phyloP scores from a whole-genome alignment of 108 stramenopile genomes.

The Cyclostephanos tholiformis region DNA sequence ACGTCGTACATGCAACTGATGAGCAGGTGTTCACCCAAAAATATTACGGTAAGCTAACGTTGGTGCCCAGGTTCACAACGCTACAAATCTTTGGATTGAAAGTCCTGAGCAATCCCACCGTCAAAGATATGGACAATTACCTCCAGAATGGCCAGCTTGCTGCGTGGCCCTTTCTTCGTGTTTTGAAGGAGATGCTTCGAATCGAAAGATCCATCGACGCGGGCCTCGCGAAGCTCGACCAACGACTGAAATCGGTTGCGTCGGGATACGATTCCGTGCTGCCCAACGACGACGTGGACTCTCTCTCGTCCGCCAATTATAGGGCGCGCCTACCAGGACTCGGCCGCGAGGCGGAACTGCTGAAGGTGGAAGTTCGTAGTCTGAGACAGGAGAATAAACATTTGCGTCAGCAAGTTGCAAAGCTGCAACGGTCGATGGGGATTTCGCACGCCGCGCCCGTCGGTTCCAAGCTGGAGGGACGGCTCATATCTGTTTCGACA shows the following conservation, averaged over 20 bases:
- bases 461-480: constrained; percentile 17
- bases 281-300: constrained; percentile 56
- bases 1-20: too few relatives aligned
- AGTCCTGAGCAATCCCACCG: constrained; percentile 80
- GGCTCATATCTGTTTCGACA: constrained; percentile 19
- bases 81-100: constrained; percentile 86
- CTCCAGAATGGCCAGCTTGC: constrained; percentile 83
- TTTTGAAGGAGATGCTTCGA: constrained; percentile 81
- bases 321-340: constrained; percentile 49
- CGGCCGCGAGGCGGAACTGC: constrained; percentile 58
- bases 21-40: constrained; percentile 79
- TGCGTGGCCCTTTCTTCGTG: constrained; percentile 85
- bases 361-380: constrained; percentile 46
- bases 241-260: constrained; percentile 51
- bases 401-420: constrained; percentile 39
- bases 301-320: constrained; percentile 55
- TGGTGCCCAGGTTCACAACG: constrained; percentile 62
- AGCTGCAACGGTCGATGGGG: constrained; percentile 38
- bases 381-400: constrained; percentile 53
- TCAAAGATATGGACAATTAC: constrained; percentile 85
- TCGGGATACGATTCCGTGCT: constrained; percentile 52
- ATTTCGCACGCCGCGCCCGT: constrained; percentile 12
- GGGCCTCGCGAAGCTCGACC: constrained; percentile 67
- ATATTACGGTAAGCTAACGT: constrained; percentile 80
- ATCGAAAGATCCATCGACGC: constrained; percentile 75